Conservation (phyloP, 73 alveolate genomes). For the Diophrys sp. region DNA sequence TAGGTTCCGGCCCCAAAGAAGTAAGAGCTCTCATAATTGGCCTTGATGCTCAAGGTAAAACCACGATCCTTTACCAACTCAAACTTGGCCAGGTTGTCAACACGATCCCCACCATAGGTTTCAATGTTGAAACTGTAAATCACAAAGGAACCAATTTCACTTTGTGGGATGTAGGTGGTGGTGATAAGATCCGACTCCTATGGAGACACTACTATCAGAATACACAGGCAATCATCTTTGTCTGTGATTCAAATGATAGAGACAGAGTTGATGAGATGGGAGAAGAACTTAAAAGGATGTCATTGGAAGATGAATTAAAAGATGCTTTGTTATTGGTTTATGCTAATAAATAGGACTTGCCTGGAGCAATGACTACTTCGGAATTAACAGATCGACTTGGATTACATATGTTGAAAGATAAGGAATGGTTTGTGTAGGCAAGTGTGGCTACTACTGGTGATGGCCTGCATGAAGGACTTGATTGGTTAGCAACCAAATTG, state of each 20-base stretch:
- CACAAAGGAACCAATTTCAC: conserved; percentile 83
- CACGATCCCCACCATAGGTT: conserved; percentile 93
- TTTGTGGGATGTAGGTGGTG: conserved; percentile 96
- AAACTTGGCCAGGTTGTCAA: conserved; percentile 91
- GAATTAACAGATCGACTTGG: conserved; percentile 82
- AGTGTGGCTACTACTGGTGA: conserved; percentile 70
- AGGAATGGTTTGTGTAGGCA: conserved; percentile 93
- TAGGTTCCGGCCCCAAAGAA: too few relatives aligned
- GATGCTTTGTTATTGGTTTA: conserved; percentile 93
- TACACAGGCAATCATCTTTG: conserved; percentile 97
- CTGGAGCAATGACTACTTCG: conserved; percentile 73
- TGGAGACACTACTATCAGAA: conserved; percentile 97
- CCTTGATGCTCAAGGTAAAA: conserved; percentile 98
- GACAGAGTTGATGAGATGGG: conserved; percentile 95
- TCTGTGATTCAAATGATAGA: conserved; percentile 95
- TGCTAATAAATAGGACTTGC: conserved; percentile 97
- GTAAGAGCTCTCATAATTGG: conserved; percentile 86
- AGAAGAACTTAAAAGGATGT: conserved; percentile 85
- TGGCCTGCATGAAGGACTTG: not conserved
- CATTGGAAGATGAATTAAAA: conserved; percentile 90
- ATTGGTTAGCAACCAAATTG: conserved; percentile 4
- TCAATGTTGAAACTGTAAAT: conserved; percentile 92
- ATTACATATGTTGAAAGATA: conserved; percentile 71
- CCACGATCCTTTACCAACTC: conserved; percentile 92
- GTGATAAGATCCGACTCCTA: conserved; percentile 92